These are phyloP conservation scores for Bromus sterilis DNA, from an alignment of 176 grass and related monocot species.

Conservation along the genomic window DNA sequence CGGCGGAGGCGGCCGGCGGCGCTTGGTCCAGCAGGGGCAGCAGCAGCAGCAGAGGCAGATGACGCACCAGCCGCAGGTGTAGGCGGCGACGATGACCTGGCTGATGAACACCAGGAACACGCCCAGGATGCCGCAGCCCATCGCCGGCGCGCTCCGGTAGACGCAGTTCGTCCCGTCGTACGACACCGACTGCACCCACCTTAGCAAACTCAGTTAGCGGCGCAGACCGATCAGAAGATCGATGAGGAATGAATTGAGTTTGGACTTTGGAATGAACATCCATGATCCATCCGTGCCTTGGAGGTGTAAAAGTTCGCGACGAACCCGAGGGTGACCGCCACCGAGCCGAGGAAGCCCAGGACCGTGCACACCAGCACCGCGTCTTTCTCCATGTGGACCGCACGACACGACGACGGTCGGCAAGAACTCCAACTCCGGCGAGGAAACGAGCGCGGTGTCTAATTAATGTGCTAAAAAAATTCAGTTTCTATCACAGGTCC, in stretches of 20 bases:
- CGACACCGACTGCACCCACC: neutral
- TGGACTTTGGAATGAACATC: neutral
- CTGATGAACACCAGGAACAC: neutral
- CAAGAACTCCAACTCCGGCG: too few species aligned
- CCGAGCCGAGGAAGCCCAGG: neutral
- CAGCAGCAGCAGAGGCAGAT: neutral
- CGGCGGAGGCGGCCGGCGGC: neutral
- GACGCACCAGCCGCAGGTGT: neutral
- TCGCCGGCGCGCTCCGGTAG: neutral
- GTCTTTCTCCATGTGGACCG: neutral
- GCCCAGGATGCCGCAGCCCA: neutral
- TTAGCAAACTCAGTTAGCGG: neutral
- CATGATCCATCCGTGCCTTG: constrained; percentile 8
- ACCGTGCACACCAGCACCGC: neutral
- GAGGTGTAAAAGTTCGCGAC: neutral
- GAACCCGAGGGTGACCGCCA: neutral
- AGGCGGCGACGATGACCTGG: neutral
- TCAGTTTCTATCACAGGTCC: neutral
- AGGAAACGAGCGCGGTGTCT: too few species aligned
- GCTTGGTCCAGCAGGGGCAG: constrained; percentile 11
- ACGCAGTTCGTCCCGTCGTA: neutral
- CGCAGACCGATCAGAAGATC: neutral
- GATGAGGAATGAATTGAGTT: neutral
- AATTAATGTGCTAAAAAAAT: too few species aligned
- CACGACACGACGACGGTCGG: too few species aligned